Percentiles rank a stretch among this genome's conserved stretches.
Conservation (phyloP, 257 asterid species). For the Thymus quinquecostatus region DNA sequence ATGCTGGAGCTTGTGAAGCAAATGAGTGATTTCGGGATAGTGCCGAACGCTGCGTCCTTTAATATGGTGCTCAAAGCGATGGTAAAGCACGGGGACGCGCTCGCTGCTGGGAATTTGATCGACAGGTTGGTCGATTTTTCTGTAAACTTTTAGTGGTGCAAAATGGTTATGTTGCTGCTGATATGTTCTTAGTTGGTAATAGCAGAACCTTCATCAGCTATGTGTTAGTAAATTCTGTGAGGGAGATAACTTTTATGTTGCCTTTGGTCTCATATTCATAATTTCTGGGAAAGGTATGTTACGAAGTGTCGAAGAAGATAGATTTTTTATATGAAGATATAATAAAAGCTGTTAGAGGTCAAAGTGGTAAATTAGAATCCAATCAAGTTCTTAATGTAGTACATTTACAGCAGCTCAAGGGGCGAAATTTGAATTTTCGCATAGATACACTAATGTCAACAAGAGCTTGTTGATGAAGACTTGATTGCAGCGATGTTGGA, state of each 20-base stretch:
- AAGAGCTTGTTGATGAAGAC: too few relatives aligned
- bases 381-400: too few relatives aligned
- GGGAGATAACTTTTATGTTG: neutral
- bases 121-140: conserved; percentile 56
- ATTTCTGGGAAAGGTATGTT: too few relatives aligned
- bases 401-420: too few relatives aligned
- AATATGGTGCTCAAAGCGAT: conserved; percentile 83
- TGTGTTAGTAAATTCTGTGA: neutral
- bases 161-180: neutral
- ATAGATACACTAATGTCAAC: too few relatives aligned
- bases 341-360: too few relatives aligned
- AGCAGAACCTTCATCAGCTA: neutral
- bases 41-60: conserved; percentile 76
- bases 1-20: conserved; percentile 60
- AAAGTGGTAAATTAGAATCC: too few relatives aligned
- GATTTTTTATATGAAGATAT: too few relatives aligned
- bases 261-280: neutral
- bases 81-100: conserved; percentile 51
- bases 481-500: too few relatives aligned
- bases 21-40: conserved; percentile 58
- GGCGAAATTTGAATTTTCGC: too few relatives aligned
- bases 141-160: neutral
- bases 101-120: conserved; percentile 67
- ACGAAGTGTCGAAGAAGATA: too few relatives aligned
- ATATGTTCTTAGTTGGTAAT: conserved; percentile 1